Percentiles rank a stretch among this genome's conserved stretches.
Evolutionary conservation across 2,329 filamentous ascomycete genomes (phyloP).

Genomic region (Botrytis porri): DNA sequence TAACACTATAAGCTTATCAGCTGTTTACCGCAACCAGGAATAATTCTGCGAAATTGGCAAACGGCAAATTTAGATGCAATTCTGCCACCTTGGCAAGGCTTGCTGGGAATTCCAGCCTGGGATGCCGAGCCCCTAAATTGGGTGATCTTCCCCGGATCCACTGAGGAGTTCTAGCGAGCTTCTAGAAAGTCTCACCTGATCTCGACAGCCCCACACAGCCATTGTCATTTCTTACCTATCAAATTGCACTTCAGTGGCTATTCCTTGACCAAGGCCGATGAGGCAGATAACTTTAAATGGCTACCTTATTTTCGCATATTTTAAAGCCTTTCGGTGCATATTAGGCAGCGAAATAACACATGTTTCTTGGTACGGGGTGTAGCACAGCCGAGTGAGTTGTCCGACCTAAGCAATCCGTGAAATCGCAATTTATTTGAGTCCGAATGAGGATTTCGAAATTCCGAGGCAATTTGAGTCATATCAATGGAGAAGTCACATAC

Average conservation of each 20-base stretch:
- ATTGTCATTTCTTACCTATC: not conserved
- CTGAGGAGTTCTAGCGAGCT: conserved; percentile 17
- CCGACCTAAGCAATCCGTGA: not conserved
- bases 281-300: conserved; percentile 9
- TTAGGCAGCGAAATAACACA: conserved; percentile 1
- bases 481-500: not conserved
- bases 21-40: not conserved
- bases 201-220: not conserved
- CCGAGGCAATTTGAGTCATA: not conserved
- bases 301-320: not conserved
- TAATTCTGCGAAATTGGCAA: not conserved
- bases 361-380: not conserved
- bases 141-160: not conserved
- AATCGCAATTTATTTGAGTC: not conserved
- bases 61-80: not conserved
- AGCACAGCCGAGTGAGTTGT: not conserved
- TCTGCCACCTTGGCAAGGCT: not conserved
- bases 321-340: not conserved
- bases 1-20: not conserved
- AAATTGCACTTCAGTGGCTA: not conserved
- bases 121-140: not conserved
- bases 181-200: conserved; percentile 19
- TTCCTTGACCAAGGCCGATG: not conserved
- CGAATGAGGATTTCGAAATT: not conserved
- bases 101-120: not conserved